A percentile compares a stretch with the other conserved stretches of the same genome.
These are phyloP conservation scores for Hygrophorus russula DNA, from an alignment of 768 basidiomycete genomes.

Conservation along the genomic window DNA sequence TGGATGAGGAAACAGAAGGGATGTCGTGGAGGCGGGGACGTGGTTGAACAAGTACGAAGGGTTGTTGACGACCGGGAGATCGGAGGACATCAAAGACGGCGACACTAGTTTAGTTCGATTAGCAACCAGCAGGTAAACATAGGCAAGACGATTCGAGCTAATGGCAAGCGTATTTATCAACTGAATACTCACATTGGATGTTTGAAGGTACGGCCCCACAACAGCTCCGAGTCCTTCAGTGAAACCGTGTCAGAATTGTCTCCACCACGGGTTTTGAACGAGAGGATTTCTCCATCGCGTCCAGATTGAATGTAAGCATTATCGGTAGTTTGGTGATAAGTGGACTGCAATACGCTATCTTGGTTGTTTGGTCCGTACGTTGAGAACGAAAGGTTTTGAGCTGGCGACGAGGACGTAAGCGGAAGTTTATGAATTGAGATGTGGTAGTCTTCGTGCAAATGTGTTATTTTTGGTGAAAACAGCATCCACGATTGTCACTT, in stretches of 20 bases:
- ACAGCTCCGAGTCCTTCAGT: constrained; percentile 14
- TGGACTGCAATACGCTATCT: constrained; percentile 58
- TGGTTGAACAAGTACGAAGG: constrained; percentile 84
- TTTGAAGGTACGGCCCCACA: constrained; percentile 53
- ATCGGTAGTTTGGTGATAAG: constrained; percentile 71
- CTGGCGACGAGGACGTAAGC: constrained; percentile 21
- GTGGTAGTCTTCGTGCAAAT: constrained; percentile 59
- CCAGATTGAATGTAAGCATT: constrained; percentile 72
- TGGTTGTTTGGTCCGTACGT: constrained; percentile 89
- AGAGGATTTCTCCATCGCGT: constrained; percentile 68
- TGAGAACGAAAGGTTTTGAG: constrained; percentile 84
- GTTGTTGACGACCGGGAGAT: constrained; percentile 18
- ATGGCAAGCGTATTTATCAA: constrained; percentile 3
- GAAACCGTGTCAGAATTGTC: constrained; percentile 16
- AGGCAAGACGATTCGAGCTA: neutral
- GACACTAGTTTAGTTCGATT: constrained; percentile 36
- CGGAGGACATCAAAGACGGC: constrained; percentile 73
- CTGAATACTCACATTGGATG: constrained; percentile 68
- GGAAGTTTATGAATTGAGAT: constrained; percentile 70
- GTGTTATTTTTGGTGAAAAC: neutral
- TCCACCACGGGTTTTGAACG: constrained; percentile 39
- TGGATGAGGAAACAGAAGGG: constrained; percentile 34
- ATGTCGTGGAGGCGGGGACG: constrained; percentile 65
- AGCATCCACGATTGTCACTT: constrained; percentile 8
- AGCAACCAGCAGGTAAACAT: neutral